Conservation (phyloP, 306 rosid species). For the Senna tora region DNA sequence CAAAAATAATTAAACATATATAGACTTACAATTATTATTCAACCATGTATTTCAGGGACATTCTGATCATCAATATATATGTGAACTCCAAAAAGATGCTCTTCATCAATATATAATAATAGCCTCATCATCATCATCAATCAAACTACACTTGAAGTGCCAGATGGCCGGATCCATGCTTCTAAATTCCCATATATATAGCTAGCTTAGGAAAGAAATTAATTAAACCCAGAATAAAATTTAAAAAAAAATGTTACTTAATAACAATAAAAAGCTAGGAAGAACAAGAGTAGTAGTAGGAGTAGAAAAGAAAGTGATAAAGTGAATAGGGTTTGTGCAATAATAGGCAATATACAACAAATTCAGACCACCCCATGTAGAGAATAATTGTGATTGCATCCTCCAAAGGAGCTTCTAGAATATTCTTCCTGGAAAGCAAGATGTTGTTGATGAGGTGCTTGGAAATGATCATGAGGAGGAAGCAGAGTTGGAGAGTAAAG, state of each 20-base stretch:
- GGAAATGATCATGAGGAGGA: constrained; percentile 49
- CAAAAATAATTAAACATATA: background rate
- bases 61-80: background rate
- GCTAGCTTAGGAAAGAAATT: background rate
- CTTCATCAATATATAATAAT: no score
- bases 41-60: constrained; percentile 30
- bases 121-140: background rate
- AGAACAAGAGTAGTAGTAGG: no score
- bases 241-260: background rate
- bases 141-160: constrained; percentile 16
- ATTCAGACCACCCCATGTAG: constrained; percentile 35
- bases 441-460: constrained; percentile 36
- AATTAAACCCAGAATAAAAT: background rate
- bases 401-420: constrained; percentile 42
- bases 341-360: constrained; percentile 2
- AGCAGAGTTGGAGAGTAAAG: constrained; percentile 53
- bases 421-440: constrained; percentile 50
- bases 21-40: constrained; percentile 33
- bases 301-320: background rate
- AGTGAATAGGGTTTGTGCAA: constrained; percentile 25
- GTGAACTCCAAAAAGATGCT: background rate
- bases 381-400: constrained; percentile 21
- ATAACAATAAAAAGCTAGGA: background rate
- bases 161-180: background rate
- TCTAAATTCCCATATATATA: no score